Conservation (phyloP, 805 yeast species). For the Spathaspora girioi region DNA sequence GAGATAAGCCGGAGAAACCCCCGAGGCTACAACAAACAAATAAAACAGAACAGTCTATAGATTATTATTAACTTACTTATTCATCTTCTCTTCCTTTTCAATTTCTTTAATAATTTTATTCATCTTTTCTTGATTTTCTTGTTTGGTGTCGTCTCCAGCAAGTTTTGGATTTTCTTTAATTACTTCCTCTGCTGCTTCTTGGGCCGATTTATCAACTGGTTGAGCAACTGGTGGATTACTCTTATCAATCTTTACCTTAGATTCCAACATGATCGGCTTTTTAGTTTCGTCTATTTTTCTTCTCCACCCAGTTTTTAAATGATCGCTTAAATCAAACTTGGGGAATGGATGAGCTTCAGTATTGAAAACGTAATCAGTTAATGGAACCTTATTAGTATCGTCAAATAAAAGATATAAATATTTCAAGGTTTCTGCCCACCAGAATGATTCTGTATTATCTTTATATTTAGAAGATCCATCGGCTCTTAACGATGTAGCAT, state of each 20-base stretch:
- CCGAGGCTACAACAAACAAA: too few relatives aligned
- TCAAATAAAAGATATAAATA: slow-evolving; percentile 79
- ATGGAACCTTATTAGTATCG: slow-evolving; percentile 57
- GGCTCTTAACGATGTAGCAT: slow-evolving; percentile 51
- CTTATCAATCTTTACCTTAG: slow-evolving; percentile 17
- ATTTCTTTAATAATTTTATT: slow-evolving; percentile 15
- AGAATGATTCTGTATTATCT: slow-evolving; percentile 87
- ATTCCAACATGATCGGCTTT: slow-evolving; percentile 13
- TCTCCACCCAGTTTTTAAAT: slow-evolving; percentile 61
- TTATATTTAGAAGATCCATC: slow-evolving; percentile 36
- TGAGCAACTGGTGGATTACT: slow-evolving; percentile 37
- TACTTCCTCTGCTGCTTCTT: slow-evolving; percentile 31
- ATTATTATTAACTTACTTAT: neutral
- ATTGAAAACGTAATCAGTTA: slow-evolving; percentile 72
- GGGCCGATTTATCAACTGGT: slow-evolving; percentile 36
- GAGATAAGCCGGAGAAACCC: too few relatives aligned
- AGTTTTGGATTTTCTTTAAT: slow-evolving; percentile 31
- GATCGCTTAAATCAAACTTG: slow-evolving; percentile 48
- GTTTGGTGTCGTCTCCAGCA: slow-evolving; percentile 22
- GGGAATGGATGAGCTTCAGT: slow-evolving; percentile 96
- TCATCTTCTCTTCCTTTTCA: neutral
- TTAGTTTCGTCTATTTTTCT: slow-evolving; percentile 27
- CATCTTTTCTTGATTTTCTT: slow-evolving; percentile 23
- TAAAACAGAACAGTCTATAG: too few relatives aligned
- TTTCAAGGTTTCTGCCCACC: slow-evolving; percentile 92